Evolutionary conservation across 2,329 filamentous ascomycete species (phyloP), one percentile per base, ranked within the genome.

Genomic region (Ciborinia camelliae): DNA sequence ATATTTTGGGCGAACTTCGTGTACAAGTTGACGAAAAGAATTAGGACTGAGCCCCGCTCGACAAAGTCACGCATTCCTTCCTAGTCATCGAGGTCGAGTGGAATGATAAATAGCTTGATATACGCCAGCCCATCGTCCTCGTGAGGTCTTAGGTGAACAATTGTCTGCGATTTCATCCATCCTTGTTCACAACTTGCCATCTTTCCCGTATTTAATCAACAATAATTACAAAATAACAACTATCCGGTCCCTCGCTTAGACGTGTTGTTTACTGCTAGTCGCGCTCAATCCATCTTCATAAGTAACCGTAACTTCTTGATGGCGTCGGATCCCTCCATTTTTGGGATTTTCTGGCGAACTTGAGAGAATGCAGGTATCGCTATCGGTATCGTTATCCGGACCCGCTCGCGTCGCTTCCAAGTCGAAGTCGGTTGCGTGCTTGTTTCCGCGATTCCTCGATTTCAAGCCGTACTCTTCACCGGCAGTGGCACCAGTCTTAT

Each of bases 321-420:
- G 35, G 12, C 59, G 47, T 15, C 20, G 47, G 18, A 62, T 62
- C 1, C 26, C 59, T 26, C 47, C 37, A 3, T 53, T n/a, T 15
- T 43, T 53, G 6, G 14, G 4, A 4, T n/a, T 23, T 3, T 30
- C 23, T 30, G 37, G n/a, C 39, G 32, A 18, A 3, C 43, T 18
- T 12, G 50, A 12, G 26, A 62, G 37, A 32, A 62, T 62, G 12
- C 32, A 53, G 23, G 28, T 45, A 62, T 62, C 59, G n/a, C 59
- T 62, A 53, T 53, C 59, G 14, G 37, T 53, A 26, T 62, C 57
- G 4, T 26, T 26, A 26, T 45, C 41, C 4, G 8, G 7, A 12
- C 32, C 41, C 26, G 6, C 59, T 23, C 32, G 47, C 10, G 35
- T 39, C 12, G 35, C 37, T 43, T 62, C 48, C 2, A 62, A 37